phyloP scores from a whole-genome alignment of 1,139 yeast species.

The Schwanniomyces etchellsii region DNA sequence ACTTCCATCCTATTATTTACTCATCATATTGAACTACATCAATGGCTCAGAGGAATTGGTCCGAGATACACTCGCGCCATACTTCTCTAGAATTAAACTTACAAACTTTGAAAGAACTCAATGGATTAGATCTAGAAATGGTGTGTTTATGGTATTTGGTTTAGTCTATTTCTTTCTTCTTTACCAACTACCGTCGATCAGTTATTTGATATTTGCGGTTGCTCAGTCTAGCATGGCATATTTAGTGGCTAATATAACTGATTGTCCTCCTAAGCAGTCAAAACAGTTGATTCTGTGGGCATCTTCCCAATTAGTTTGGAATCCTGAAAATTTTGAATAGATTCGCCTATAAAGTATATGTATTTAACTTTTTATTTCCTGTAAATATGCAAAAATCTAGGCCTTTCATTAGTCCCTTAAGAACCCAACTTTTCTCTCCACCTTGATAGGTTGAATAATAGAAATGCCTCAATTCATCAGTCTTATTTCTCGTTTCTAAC shows the following conservation, averaged over 20 bases:
- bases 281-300: constrained; percentile 25
- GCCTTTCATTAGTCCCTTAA: constrained; percentile 11
- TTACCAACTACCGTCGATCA: constrained; percentile 36
- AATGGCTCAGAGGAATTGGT: constrained; percentile 43
- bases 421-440: constrained; percentile 11
- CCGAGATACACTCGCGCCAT: constrained; percentile 46
- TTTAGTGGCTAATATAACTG: constrained; percentile 48
- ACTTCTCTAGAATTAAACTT: constrained; percentile 45
- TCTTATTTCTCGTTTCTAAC: constrained; percentile 25
- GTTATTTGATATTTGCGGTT: constrained; percentile 47
- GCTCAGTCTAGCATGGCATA: constrained; percentile 54
- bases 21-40: constrained; percentile 34
- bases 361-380: constrained; percentile 14
- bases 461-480: constrained; percentile 29
- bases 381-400: constrained; percentile 25
- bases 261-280: constrained; percentile 38
- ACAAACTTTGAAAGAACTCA: constrained; percentile 36
- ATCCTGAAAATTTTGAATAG: constrained; percentile 5
- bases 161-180: constrained; percentile 42
- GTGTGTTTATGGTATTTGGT: constrained; percentile 55
- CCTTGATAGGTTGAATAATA: constrained; percentile 20
- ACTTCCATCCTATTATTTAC: constrained; percentile 27
- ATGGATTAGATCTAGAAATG: constrained; percentile 55
- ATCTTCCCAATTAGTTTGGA: constrained; percentile 29
- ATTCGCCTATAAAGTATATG: neutral